Evolutionary conservation across 768 basidiomycete species (phyloP).

Genomic region (Steccherinum ochraceum): DNA sequence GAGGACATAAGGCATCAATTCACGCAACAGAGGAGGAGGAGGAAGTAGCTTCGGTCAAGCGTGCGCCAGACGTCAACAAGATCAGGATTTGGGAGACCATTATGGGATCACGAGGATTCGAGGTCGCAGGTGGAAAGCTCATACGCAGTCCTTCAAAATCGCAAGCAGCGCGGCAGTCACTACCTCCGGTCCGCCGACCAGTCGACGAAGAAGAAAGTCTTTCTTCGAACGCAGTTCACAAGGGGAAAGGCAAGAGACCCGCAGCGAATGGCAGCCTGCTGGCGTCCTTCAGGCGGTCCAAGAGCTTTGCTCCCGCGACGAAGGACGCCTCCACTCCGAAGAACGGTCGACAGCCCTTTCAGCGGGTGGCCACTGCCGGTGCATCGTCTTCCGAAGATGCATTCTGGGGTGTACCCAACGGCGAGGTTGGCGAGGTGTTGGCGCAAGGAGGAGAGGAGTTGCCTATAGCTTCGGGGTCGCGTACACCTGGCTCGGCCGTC

Average conservation of each 20-base stretch:
- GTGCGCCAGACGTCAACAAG: conserved; percentile 53
- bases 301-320: conserved; percentile 42
- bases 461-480: conserved; percentile 12
- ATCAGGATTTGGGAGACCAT: conserved; percentile 68
- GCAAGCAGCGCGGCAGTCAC: conserved; percentile 11
- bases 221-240: neutral
- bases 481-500: neutral
- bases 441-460: conserved; percentile 5
- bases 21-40: conserved; percentile 40
- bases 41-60: conserved; percentile 48
- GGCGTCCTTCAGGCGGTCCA: conserved; percentile 52
- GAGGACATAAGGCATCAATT: conserved; percentile 2
- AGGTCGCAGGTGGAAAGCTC: conserved; percentile 51
- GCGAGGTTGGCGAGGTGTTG: neutral
- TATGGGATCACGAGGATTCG: conserved; percentile 61
- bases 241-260: neutral
- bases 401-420: neutral
- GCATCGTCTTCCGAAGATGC: neutral
- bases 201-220: too few relatives aligned
- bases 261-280: conserved; percentile 32
- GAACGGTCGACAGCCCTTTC: neutral
- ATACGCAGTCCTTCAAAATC: conserved; percentile 55
- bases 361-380: neutral
- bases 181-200: conserved; percentile 6
- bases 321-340: conserved; percentile 4